A percentile compares a stretch with the other conserved stretches of the same genome.
Conservation (phyloP, 106 monocot species). For the Dactylorhiza incarnata region DNA sequence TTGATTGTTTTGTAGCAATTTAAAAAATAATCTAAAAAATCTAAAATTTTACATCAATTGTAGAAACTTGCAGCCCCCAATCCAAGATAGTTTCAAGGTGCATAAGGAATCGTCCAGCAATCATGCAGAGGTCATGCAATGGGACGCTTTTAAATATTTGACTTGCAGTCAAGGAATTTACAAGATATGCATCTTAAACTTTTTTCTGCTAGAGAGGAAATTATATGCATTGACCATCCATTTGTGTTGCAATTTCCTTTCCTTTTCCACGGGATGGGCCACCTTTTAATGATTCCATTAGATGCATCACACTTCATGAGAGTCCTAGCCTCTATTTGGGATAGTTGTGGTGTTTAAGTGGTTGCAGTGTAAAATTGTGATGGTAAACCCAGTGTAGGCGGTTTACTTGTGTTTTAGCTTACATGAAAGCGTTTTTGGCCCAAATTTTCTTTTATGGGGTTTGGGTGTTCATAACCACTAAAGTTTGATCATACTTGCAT, state of each 20-base stretch:
- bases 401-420: too few relatives aligned
- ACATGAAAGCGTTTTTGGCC: too few relatives aligned
- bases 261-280: not conserved
- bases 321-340: too few relatives aligned
- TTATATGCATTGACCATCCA: not conserved
- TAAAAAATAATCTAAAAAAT: too few relatives aligned
- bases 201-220: not conserved
- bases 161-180: too few relatives aligned
- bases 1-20: not conserved
- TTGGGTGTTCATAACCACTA: too few relatives aligned
- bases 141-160: not conserved
- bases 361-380: too few relatives aligned
- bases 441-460: too few relatives aligned
- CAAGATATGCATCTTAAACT: not conserved
- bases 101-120: not conserved
- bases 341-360: too few relatives aligned
- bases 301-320: constrained; percentile 1
- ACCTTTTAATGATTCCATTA: not conserved
- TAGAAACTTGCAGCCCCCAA: not conserved
- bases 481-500: too few relatives aligned
- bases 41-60: too few relatives aligned
- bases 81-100: not conserved
- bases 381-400: too few relatives aligned
- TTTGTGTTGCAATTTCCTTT: not conserved
- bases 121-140: not conserved